Base-by-base conservation (phyloP, 345 rosid genomes). In the Streptanthus diversifolius region DNA sequence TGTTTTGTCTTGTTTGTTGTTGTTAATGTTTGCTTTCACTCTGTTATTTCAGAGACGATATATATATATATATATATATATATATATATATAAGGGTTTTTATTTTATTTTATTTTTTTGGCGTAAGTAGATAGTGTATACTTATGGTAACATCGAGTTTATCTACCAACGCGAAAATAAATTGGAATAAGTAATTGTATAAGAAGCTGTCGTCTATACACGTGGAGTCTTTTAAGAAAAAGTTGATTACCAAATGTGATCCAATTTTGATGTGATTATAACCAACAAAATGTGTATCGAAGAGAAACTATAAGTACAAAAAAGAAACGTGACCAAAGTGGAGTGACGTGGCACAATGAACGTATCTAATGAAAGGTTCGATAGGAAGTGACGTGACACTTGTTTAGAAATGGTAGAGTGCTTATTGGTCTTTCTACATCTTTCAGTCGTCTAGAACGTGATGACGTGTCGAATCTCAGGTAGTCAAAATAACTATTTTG, bases 91-190 rank as follows among this genome's bases (percentile, higher is more conserved):
- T 35, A 70, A 37, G 36, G 53, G 14, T 22, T 43, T 15, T 3
- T 7, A 25, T 32, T 21, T 32, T 35, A 2, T 24, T 30, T 0
- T 35, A 22, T 24, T 39, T 2, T 11, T 49, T 7, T 8, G 19
- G 45, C n/a, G 45, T 51, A 17, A 66, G 14, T 36, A 66, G 73
- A 66, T 70, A 76, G 72, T 76, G 76, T 76, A 76, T 76, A 70
- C 48, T 76, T 70, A 70, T 76, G 71, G 76, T 76, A 76, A 76
- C 75, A 63, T 76, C 76, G 66, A 76, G 69, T 76, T 75, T 68
- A 75, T 60, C 68, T 68, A 59, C 35, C 39, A 75, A 68, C 47
- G 63, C 55, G 18, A 41, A 33, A 41, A 51, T 39, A 59, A 37
- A 49, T 1, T 72, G 1, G 24, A 63, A 63, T 21, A 66, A 73